Conservation (phyloP, 2,329 filamentous ascomycete genomes). For the Penicillium griseofulvum region DNA sequence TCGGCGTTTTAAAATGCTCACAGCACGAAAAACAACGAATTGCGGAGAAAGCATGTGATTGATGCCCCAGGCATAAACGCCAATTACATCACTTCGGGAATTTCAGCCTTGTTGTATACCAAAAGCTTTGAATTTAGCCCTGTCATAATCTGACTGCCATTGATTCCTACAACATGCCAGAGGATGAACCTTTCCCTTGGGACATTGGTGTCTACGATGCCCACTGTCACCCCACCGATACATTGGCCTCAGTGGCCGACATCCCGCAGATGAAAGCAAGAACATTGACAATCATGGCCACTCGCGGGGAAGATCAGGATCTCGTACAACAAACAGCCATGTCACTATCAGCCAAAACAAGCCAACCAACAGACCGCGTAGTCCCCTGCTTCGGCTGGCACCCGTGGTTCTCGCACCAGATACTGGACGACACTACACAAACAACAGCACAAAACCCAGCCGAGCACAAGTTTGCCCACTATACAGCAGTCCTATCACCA, state of each 20-base stretch:
- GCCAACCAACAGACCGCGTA: conserved; percentile 42
- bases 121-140: background rate
- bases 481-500: conserved; percentile 54
- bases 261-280: conserved; percentile 59
- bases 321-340: conserved; percentile 54
- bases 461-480: conserved; percentile 49
- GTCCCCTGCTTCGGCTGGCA: conserved; percentile 67
- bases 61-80: conserved; percentile 14
- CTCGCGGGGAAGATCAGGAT: conserved; percentile 59
- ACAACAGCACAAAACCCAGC: conserved; percentile 13
- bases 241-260: conserved; percentile 54
- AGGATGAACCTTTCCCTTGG: conserved; percentile 54
- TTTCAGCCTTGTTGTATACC: background rate
- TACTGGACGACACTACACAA: conserved; percentile 46
- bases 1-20: background rate
- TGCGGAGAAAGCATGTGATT: conserved; percentile 11
- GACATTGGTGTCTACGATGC: conserved; percentile 62
- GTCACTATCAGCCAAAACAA: conserved; percentile 15
- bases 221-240: conserved; percentile 67
- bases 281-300: conserved; percentile 62
- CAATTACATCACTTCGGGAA: conserved; percentile 5
- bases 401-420: conserved; percentile 65
- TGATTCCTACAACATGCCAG: background rate
- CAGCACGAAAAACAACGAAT: background rate
- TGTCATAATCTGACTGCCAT: background rate